Percentiles rank a stretch among this genome's conserved stretches.
phyloP scores from a whole-genome alignment of 345 rosid species.

The Carallia pectinifolia region DNA sequence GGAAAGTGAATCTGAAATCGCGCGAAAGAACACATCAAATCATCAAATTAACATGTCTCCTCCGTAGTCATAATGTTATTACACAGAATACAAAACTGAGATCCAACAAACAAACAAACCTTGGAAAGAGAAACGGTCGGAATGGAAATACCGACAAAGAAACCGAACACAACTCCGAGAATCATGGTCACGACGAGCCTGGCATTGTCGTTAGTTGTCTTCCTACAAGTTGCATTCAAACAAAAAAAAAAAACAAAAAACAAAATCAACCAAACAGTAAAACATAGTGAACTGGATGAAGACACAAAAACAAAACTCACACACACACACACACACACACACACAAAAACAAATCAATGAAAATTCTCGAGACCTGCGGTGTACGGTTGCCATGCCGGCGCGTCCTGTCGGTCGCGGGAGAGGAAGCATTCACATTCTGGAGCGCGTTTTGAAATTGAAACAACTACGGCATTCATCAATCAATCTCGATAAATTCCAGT shows the following conservation, averaged over 20 bases:
- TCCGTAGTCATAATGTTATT: neutral
- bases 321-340: neutral
- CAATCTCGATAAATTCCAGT: too few species aligned
- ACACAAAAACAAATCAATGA: neutral
- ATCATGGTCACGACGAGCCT: constrained; percentile 53
- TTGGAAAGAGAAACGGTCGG: constrained; percentile 56
- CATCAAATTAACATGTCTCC: neutral
- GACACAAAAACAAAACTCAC: neutral
- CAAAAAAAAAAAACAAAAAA: neutral
- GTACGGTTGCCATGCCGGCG: constrained; percentile 46
- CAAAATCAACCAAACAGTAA: neutral
- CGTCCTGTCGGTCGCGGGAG: constrained; percentile 20
- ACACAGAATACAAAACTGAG: neutral
- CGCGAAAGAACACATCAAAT: constrained; percentile 22
- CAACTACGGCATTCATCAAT: constrained; percentile 30
- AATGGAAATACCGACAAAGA: constrained; percentile 68
- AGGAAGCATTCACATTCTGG: constrained; percentile 22
- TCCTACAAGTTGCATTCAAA: constrained; percentile 64
- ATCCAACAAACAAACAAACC: constrained; percentile 40
- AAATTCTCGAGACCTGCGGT: constrained; percentile 57
- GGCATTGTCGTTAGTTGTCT: constrained; percentile 45
- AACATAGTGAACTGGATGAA: too few species aligned
- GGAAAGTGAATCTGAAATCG: constrained; percentile 62
- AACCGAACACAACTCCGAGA: constrained; percentile 69
- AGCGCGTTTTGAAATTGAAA: constrained; percentile 21